Conservation (phyloP, 805 yeast species). For the Zygoascus flipseniorum region DNA sequence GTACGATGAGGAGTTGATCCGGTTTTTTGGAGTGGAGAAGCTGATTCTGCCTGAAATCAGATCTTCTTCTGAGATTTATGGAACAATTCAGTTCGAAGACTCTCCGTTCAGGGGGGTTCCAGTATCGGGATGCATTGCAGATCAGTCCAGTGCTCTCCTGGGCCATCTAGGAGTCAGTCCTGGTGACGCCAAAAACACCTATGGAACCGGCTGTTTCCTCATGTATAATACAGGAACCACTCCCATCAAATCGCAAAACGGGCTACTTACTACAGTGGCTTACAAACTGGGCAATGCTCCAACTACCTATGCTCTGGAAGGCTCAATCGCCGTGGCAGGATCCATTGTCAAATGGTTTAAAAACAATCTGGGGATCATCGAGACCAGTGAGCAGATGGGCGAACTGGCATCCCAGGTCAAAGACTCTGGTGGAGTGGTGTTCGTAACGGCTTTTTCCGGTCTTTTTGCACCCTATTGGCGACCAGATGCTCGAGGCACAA, state of each 20-base stretch:
- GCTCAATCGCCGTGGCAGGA: conserved; percentile 95
- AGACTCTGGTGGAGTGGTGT: conserved; percentile 84
- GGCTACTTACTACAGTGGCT: conserved; percentile 83
- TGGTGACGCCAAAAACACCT: conserved; percentile 90
- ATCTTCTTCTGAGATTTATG: conserved; percentile 72
- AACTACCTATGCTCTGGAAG: conserved; percentile 76
- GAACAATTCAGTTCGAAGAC: conserved; percentile 37
- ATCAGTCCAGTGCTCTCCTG: conserved; percentile 86
- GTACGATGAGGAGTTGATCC: conserved; percentile 68
- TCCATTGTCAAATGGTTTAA: conserved; percentile 90
- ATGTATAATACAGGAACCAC: conserved; percentile 76
- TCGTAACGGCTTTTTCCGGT: conserved; percentile 92
- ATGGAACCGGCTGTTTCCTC: conserved; percentile 92
- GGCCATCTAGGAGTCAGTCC: conserved; percentile 81
- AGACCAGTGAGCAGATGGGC: conserved; percentile 78
- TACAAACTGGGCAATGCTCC: conserved; percentile 81
- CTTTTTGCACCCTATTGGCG: conserved; percentile 96
- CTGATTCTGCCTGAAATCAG: conserved; percentile 69
- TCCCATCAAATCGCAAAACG: conserved; percentile 65
- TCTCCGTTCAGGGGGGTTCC: conserved; percentile 54
- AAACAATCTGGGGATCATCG: conserved; percentile 78
- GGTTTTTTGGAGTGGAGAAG: conserved; percentile 73
- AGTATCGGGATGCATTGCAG: conserved; percentile 86
- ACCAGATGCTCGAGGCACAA: conserved; percentile 83
- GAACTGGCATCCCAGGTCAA: conserved; percentile 78